phyloP scores from a whole-genome alignment of 2,329 filamentous ascomycete species.

The Alternaria burnsii region DNA sequence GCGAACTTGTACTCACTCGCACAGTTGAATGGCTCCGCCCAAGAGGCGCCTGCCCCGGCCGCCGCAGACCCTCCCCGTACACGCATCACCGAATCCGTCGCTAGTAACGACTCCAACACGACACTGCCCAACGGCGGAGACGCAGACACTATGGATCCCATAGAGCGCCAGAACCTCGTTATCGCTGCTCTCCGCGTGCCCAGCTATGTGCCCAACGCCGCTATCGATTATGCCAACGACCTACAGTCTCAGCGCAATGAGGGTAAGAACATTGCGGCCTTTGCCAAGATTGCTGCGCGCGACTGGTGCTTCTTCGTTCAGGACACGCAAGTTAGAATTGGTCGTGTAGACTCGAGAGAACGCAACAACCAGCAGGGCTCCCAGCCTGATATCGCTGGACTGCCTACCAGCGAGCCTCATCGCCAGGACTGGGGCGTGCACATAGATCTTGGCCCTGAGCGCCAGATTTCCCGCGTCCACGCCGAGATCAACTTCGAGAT shows the following conservation, averaged over 20 bases:
- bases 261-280: constrained; percentile 65
- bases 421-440: constrained; percentile 65
- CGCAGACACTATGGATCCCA: constrained; percentile 40
- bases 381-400: constrained; percentile 35
- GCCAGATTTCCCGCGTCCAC: constrained; percentile 60
- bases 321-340: constrained; percentile 77
- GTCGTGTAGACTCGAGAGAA: constrained; percentile 59
- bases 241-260: constrained; percentile 55
- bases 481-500: constrained; percentile 59
- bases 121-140: constrained; percentile 48
- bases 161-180: constrained; percentile 49
- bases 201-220: constrained; percentile 63
- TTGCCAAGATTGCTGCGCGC: constrained; percentile 81
- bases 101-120: constrained; percentile 54
- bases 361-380: constrained; percentile 43
- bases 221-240: constrained; percentile 64
- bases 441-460: constrained; percentile 76
- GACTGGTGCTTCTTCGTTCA: constrained; percentile 88
- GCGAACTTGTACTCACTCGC: constrained; percentile 26
- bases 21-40: constrained; percentile 47
- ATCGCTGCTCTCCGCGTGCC: constrained; percentile 55
- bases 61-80: constrained; percentile 36
- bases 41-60: constrained; percentile 31
- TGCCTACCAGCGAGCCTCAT: constrained; percentile 33
- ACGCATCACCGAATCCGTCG: constrained; percentile 49